phyloP scores from a whole-genome alignment of 352 stramenopile genomes.

The Globisporangium irregulare region DNA sequence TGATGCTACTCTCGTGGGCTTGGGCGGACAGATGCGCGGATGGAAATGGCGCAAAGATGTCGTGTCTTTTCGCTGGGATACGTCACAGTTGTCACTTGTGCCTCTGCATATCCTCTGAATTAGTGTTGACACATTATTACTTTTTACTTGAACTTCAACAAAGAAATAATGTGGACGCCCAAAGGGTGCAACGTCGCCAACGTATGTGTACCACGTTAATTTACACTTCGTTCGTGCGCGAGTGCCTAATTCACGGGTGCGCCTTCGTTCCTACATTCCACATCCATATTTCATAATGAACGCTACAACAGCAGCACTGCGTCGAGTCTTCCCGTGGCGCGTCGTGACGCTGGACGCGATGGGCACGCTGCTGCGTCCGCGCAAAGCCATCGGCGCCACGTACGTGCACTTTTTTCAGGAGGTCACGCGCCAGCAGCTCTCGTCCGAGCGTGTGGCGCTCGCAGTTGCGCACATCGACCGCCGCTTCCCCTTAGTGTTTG shows the following conservation, averaged over 20 bases:
- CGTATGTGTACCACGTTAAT: neutral
- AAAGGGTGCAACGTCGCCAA: neutral
- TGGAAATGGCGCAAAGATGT: neutral
- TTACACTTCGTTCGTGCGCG: no score
- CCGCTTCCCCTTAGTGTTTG: slow-evolving; percentile 47
- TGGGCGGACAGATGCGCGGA: neutral
- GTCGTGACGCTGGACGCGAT: slow-evolving; percentile 71
- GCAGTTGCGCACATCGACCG: slow-evolving; percentile 24
- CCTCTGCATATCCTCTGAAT: neutral
- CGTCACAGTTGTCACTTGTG: neutral
- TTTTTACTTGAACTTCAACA: neutral
- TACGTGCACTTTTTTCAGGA: slow-evolving; percentile 51
- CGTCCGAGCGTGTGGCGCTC: slow-evolving; percentile 18
- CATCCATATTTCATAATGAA: slow-evolving; percentile 4
- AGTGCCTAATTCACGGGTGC: no score
- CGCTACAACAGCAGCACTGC: neutral
- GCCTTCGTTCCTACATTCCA: neutral
- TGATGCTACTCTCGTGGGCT: neutral
- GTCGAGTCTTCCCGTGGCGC: slow-evolving; percentile 19
- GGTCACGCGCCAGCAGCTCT: slow-evolving; percentile 25
- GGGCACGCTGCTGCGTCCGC: slow-evolving; percentile 59
- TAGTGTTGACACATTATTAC: neutral
- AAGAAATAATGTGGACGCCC: no score
- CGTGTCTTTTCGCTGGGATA: slow-evolving; percentile 1
- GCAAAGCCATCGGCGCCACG: slow-evolving; percentile 38